These are phyloP conservation scores for Sporothrix mexicana DNA, from an alignment of 2,329 filamentous ascomycete species.

Conservation along the genomic window DNA sequence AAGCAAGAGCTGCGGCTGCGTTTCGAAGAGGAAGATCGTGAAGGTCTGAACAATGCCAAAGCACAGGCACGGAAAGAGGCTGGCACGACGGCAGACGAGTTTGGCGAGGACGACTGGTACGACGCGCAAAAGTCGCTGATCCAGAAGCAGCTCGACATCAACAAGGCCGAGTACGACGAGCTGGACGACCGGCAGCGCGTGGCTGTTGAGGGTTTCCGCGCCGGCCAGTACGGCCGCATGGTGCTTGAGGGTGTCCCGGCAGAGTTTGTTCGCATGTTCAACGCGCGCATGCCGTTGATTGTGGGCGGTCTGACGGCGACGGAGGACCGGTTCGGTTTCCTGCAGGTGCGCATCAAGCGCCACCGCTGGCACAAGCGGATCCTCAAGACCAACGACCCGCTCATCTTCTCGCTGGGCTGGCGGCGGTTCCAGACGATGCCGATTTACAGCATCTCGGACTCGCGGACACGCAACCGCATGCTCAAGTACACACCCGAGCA, in stretches of 20 bases:
- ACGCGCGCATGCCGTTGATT: constrained; percentile 80
- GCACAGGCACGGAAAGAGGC: constrained; percentile 74
- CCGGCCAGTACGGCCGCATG: constrained; percentile 91
- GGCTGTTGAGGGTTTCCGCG: constrained; percentile 86
- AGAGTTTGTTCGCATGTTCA: constrained; percentile 86
- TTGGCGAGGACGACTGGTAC: constrained; percentile 98
- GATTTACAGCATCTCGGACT: constrained; percentile 94
- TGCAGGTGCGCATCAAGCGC: constrained; percentile 95
- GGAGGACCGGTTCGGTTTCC: constrained; percentile 93
- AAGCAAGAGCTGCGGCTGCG: constrained; percentile 95
- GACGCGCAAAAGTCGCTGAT: constrained; percentile 93
- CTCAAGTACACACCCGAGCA: constrained; percentile 99
- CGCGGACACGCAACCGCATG: constrained; percentile 92
- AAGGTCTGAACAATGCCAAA: constrained; percentile 92
- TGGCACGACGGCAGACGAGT: constrained; percentile 68
- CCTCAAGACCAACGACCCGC: constrained; percentile 94
- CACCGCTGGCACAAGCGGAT: constrained; percentile 99
- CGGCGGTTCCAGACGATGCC: constrained; percentile 90
- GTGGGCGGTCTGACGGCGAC: constrained; percentile 91
- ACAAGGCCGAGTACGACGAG: constrained; percentile 87
- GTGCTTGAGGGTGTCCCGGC: constrained; percentile 87
- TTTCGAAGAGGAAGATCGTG: constrained; percentile 97
- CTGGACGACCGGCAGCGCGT: constrained; percentile 84
- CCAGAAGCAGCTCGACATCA: constrained; percentile 96
- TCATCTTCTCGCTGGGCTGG: constrained; percentile 98